Conservation (phyloP, 78 protist genomes). For the Dictyostelium citrinum region DNA sequence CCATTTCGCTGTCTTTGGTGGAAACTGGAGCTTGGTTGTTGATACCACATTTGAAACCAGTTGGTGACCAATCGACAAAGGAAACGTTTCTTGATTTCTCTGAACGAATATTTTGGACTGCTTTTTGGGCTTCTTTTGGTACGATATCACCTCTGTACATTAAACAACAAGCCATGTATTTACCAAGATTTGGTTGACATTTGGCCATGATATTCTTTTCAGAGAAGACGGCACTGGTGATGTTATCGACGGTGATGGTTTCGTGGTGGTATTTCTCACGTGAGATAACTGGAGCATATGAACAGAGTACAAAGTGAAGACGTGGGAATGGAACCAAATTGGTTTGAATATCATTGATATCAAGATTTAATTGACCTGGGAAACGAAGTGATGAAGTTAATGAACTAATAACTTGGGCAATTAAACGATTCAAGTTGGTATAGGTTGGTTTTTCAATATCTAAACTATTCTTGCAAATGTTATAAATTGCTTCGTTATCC, state of each 20-base stretch:
- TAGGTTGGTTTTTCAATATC: slow-evolving; percentile 95
- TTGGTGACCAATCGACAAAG: slow-evolving; percentile 98
- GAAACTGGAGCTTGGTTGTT: slow-evolving; percentile 91
- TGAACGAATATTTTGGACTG: slow-evolving; percentile 92
- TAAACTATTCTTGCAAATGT: slow-evolving; percentile 91
- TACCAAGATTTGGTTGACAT: slow-evolving; percentile 95
- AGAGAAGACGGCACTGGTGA: slow-evolving; percentile 92
- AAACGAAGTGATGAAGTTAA: slow-evolving; percentile 95
- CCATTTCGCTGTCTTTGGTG: slow-evolving; percentile 89
- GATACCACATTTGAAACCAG: slow-evolving; percentile 97
- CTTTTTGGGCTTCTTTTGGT: slow-evolving; percentile 90
- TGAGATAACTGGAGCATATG: slow-evolving; percentile 91
- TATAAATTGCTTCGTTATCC: slow-evolving; percentile 97
- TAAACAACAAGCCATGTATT: slow-evolving; percentile 96
- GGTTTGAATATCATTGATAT: slow-evolving; percentile 91
- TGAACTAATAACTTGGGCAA: slow-evolving; percentile 93
- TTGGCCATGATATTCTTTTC: slow-evolving; percentile 93
- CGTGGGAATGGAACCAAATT: slow-evolving; percentile 96
- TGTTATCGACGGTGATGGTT: slow-evolving; percentile 87
- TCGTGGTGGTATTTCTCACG: slow-evolving; percentile 94
- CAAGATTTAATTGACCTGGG: slow-evolving; percentile 94
- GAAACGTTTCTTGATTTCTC: slow-evolving; percentile 88
- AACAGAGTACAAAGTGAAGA: slow-evolving; percentile 88
- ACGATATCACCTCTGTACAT: slow-evolving; percentile 95
- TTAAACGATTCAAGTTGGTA: slow-evolving; percentile 90